These are phyloP conservation scores for Oryza longistaminata DNA, from an alignment of 176 grass and related monocot species.

Conservation along the genomic window DNA sequence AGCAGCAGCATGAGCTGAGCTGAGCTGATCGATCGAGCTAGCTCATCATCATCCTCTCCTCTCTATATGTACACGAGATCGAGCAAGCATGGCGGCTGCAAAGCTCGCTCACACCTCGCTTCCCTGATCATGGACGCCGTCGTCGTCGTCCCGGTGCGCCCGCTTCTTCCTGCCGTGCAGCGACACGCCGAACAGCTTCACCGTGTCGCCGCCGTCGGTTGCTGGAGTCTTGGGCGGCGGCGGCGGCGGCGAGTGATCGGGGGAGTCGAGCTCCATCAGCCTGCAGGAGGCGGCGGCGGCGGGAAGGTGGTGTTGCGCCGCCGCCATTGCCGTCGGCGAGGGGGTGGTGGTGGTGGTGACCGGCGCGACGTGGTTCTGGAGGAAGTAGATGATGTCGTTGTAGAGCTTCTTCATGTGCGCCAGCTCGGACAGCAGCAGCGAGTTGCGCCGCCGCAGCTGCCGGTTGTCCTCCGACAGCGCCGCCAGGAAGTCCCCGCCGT, in stretches of 20 bases:
- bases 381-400: conserved; percentile 93
- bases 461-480: conserved; percentile 90
- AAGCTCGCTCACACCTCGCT: conserved; percentile 29
- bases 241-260: conserved; percentile 19
- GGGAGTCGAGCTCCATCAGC: conserved; percentile 52
- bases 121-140: conserved; percentile 39
- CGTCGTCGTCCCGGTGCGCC: conserved; percentile 39
- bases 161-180: conserved; percentile 69
- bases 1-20: neutral
- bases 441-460: conserved; percentile 75
- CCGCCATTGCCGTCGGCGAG: conserved; percentile 14
- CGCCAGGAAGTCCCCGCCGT: conserved; percentile 49
- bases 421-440: conserved; percentile 78
- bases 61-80: conserved; percentile 46
- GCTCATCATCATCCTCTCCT: neutral
- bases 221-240: neutral
- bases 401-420: conserved; percentile 98
- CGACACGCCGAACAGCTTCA: conserved; percentile 93
- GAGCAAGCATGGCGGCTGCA: neutral
- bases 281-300: conserved; percentile 7
- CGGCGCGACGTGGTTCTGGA: conserved; percentile 80
- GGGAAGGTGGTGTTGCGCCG: neutral
- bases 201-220: conserved; percentile 23
- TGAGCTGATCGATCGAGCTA: neutral
- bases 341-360: conserved; percentile 18